Base-by-base conservation (phyloP, 805 yeast species). In the Kurtzmaniella cleridarum region DNA sequence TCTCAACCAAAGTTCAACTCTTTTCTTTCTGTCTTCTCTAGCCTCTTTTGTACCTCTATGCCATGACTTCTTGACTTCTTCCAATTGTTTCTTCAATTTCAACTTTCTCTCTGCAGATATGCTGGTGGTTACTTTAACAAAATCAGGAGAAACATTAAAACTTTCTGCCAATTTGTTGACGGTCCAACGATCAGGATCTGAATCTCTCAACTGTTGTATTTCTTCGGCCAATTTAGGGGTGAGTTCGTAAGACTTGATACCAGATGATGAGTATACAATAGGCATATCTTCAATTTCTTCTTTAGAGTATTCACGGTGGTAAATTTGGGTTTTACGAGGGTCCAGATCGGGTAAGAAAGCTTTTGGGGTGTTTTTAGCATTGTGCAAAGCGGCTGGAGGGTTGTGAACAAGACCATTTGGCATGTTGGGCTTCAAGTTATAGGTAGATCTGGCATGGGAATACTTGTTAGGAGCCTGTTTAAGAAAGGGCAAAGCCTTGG, bases 291-390 rank as follows among this genome's bases (percentile, higher is more conserved):
- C 52, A 40, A 68, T 49, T 41, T 64, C 64, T 32, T 61, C 60
- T 27, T 50, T 48, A 12, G 64, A 56, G 49, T 55, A 63, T 2
- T 47, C 38, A 10, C 62, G 66, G 28, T 57, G 52, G 13, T 40
- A 49, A 17, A 55, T 60, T 9, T 69, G 49, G 2, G 57, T 61
- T 38, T 70, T 67, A 47, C 93, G 73, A 32, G 79, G 77, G 53
- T 84, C 87, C 31, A 58, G 60, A 5, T 62, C 46, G 9, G 93
- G 88, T 41, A 86, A 58, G 55, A 86, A 86, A 2, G 80, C 78
- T 38, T 69, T 70, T 13, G 95, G 95, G 2, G 93, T 81, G 55
- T 65, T 73, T 59, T 76, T 62, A 74, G 60, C 20, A 81, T 69
- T 41, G 51, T 47, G 38, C 12, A 59, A 48, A 27, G 72, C 49